Conservation (phyloP, 2,329 filamentous ascomycete genomes). For the Pseudovirgaria hyperparasitica region DNA sequence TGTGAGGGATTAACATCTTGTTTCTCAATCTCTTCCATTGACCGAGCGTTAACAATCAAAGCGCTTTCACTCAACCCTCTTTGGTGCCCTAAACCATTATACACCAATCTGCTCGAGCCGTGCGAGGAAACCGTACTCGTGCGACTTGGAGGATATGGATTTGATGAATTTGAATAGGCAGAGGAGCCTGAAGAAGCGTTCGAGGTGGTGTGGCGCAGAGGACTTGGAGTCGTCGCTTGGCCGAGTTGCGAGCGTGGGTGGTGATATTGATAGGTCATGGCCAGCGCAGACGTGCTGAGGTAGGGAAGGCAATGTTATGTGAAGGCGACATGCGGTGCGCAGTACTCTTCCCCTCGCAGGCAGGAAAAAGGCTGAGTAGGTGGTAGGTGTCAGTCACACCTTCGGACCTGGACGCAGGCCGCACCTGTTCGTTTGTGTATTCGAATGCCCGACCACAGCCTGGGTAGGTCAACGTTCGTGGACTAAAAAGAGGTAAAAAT, state of each 20-base stretch:
- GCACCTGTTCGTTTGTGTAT: too few relatives aligned
- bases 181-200: constrained; percentile 62
- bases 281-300: constrained; percentile 12
- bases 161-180: constrained; percentile 47
- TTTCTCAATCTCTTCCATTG: constrained; percentile 32
- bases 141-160: constrained; percentile 42
- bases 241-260: constrained; percentile 25
- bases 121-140: constrained; percentile 62
- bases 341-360: too few relatives aligned
- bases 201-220: constrained; percentile 48
- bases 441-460: too few relatives aligned
- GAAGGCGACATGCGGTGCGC: too few relatives aligned
- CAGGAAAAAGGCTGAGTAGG: too few relatives aligned
- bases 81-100: constrained; percentile 44
- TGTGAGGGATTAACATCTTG: constrained; percentile 42
- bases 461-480: too few relatives aligned
- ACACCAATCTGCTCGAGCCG: constrained; percentile 47
- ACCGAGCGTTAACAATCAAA: constrained; percentile 38
- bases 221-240: constrained; percentile 28
- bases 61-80: constrained; percentile 64
- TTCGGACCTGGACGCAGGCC: too few relatives aligned
- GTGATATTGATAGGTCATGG: constrained; percentile 25
- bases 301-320: too few relatives aligned
- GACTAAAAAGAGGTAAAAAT: too few relatives aligned
- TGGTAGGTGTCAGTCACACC: too few relatives aligned